Conservation (phyloP, 768 basidiomycete genomes). For the Pleurotus cornucopiae region DNA sequence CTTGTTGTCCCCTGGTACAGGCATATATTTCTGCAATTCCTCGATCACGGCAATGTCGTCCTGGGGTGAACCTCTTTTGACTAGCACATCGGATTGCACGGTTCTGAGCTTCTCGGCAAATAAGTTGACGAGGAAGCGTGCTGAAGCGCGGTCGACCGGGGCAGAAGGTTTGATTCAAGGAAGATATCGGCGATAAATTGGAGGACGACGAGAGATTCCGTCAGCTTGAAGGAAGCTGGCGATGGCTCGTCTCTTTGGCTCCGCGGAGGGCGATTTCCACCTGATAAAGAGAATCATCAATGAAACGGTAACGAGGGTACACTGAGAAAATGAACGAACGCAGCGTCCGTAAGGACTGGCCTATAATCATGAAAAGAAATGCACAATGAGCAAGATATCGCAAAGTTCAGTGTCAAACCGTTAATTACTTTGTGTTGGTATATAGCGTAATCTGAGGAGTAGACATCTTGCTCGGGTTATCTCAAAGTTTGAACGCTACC, state of each 20-base stretch:
- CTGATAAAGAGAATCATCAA: neutral
- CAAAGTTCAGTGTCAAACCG: too few species aligned
- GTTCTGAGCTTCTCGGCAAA: neutral
- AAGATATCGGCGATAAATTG: neutral
- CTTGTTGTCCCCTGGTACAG: neutral
- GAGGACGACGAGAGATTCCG: neutral
- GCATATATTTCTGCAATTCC: neutral
- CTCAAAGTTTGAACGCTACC: too few species aligned
- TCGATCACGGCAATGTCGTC: neutral
- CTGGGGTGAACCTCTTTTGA: neutral
- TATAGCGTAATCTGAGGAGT: too few species aligned
- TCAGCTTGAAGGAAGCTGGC: neutral
- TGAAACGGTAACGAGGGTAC: too few species aligned
- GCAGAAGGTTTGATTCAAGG: neutral
- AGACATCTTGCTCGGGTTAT: too few species aligned
- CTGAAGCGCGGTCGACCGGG: neutral
- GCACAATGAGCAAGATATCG: too few species aligned
- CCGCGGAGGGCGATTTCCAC: neutral
- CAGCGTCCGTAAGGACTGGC: too few species aligned
- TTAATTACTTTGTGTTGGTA: too few species aligned
- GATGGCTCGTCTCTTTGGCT: neutral
- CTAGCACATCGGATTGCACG: neutral
- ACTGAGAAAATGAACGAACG: too few species aligned
- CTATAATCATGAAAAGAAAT: too few species aligned
- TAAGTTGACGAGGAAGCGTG: neutral